Conservation (phyloP, 176 grass and related monocot genomes). For the Juncus inflexus region DNA sequence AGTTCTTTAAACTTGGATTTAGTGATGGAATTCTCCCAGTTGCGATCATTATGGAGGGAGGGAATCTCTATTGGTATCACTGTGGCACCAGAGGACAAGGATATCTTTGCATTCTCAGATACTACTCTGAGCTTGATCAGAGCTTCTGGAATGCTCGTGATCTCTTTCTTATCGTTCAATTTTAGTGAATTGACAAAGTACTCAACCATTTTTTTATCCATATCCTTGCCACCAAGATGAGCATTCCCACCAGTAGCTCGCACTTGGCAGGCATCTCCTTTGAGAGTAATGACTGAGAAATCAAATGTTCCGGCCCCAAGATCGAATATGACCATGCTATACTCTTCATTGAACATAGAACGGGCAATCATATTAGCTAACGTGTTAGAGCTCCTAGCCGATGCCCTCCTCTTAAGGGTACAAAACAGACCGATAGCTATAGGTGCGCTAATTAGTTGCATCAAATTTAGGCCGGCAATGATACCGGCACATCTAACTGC, state of each 20-base stretch:
- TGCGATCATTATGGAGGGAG: slow-evolving; percentile 15
- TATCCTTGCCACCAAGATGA: slow-evolving; percentile 24
- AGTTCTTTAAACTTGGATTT: slow-evolving; percentile 26
- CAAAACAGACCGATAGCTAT: slow-evolving; percentile 15
- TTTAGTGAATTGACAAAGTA: neutral
- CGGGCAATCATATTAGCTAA: neutral
- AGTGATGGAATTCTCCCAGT: slow-evolving; percentile 16
- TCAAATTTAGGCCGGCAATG: slow-evolving; percentile 30
- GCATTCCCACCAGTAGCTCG: slow-evolving; percentile 28
- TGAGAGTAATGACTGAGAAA: slow-evolving; percentile 32
- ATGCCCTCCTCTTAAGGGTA: neutral
- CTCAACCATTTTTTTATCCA: slow-evolving; percentile 25
- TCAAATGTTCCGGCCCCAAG: slow-evolving; percentile 33
- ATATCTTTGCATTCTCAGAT: slow-evolving; percentile 32
- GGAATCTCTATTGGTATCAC: slow-evolving; percentile 25
- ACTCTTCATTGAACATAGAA: neutral
- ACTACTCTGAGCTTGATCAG: slow-evolving; percentile 18
- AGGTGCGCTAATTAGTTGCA: slow-evolving; percentile 27
- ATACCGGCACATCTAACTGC: slow-evolving; percentile 29
- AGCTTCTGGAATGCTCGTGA: slow-evolving; percentile 17
- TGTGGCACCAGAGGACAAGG: slow-evolving; percentile 23
- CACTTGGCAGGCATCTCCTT: slow-evolving; percentile 29
- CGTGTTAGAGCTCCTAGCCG: slow-evolving; percentile 9
- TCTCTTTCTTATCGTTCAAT: slow-evolving; percentile 18
- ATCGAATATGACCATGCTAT: slow-evolving; percentile 28